Evolutionary conservation across 495 filamentous ascomycete species (phyloP), one percentile per base, ranked within the genome.

Genomic region (Aspergillus egyptiacus): DNA sequence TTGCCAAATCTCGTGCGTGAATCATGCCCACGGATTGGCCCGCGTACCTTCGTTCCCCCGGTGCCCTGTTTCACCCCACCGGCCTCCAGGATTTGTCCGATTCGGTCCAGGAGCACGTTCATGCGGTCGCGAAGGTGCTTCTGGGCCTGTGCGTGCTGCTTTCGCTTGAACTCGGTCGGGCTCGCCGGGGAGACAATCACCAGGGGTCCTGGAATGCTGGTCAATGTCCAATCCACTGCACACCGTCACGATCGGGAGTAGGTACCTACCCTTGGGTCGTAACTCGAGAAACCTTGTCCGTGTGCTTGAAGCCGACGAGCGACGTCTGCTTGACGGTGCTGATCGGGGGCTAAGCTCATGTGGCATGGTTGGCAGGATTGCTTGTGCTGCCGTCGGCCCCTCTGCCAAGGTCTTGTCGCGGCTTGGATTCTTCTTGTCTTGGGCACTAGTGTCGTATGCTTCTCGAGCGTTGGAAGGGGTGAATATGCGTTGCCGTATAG

Each of bases 91-190:
- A 57, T 40, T n/a, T 36, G 44, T 28, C 46, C 54, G 35, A 57
- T 53, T 6, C 44, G 45, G 20, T 57, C 54, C 18, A 57, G 25
- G 10, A 50, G 49, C 3, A 23, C 34, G 11, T 57, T 57, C 54
- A 57, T 39, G 5, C 54, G 49, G 19, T 57, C 54, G 13, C 50
- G 49, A 37, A 53, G 49, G 15, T 46, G 38, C 31, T 57, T 57
- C 38, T 57, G 54, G 11, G 54, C 46, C 10, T 50, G 50, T 5
- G 54, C 54, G 34, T 57, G 54, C 17, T 53, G 46, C 32, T 33
- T 46, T 8, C 42, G 42, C 19, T 48, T 51, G 48, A 48, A 51
- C 13, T 56, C 53, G 2, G 27, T 44, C 31, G 53, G 22, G 15
- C 19, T 43, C 6, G 23, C 31, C n/a, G 48, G 22, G 11, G 48